These are phyloP conservation scores for Fraxinus greggii DNA, from an alignment of 305 asterid genomes.

Conservation along the genomic window DNA sequence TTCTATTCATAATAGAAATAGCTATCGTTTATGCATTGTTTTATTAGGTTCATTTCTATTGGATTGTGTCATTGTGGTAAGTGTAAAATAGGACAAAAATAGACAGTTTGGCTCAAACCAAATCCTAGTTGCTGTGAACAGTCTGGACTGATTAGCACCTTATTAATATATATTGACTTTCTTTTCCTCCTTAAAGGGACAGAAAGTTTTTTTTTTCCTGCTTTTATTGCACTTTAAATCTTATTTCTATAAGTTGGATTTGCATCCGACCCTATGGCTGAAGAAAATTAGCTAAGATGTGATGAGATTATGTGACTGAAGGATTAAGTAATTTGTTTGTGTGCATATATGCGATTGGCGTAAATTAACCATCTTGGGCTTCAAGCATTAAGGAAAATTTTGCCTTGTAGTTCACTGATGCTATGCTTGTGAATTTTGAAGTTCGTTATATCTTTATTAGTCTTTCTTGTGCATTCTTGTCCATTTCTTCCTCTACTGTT, in stretches of 20 bases:
- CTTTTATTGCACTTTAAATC: neutral
- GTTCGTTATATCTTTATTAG: neutral
- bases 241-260: neutral
- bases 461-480: neutral
- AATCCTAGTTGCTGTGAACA: neutral
- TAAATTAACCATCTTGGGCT: neutral
- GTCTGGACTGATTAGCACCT: neutral
- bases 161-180: neutral
- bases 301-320: neutral
- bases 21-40: neutral
- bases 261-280: neutral
- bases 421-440: neutral
- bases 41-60: neutral
- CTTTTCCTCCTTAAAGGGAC: neutral
- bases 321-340: neutral
- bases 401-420: neutral
- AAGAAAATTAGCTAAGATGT: neutral
- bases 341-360: neutral
- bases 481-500: neutral
- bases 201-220: neutral
- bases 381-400: neutral
- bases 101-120: neutral
- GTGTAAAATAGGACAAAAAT: neutral
- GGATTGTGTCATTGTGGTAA: neutral
- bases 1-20: neutral